Base-by-base conservation (phyloP, 1,284 basidiomycete genomes). In the Omphalotus olearius region DNA sequence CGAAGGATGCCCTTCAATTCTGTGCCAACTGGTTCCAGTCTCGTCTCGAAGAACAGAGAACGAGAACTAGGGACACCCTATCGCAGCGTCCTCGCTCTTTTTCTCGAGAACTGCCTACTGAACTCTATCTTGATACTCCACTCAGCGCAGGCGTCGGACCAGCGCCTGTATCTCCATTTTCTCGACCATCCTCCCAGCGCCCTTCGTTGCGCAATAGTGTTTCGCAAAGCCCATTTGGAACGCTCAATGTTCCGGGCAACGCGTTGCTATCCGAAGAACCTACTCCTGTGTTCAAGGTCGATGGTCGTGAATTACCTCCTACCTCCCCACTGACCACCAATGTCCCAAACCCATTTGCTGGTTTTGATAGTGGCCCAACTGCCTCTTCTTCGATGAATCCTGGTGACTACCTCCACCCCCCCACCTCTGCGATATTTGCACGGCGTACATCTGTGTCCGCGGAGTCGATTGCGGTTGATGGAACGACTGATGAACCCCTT, bases 11-110 rank as follows among this genome's bases (percentile, higher is more conserved):
- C 3, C 83, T 97, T 47, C 95, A 98, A 69, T 98, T 92, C 73
- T 96, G 92, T 64, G 87, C 94, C 47, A 93, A 87, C 65, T 98
- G 95, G 95, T 98, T 98, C 73, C 90, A 95, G 64, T 75, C 78
- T 54, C 82, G 91, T 54, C 74, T 95, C 53, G 88, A 93, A 65
- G 84, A 94, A 64, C 88, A 95, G 64, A 78, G 88, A 54, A 75
- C 80, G 45, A 78, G 85, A 58, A 80, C 81, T 46, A 80, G 87
- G 55, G 83, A 91, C 71, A 67, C 79, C 49, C 74, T 89, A 16
- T 65, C 75, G 4, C 75, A 75, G 52, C 74, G 78, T 50, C 68
- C 75, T 30, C 67, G 73, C 57, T 69, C 80, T 11, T 66, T 75
- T 43, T 66, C 72, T 47, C 66, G 71, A 41, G 77, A 77, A 47